Evolutionary conservation across 495 filamentous ascomycete genomes (phyloP).

Genomic region (Neurospora pannonica): DNA sequence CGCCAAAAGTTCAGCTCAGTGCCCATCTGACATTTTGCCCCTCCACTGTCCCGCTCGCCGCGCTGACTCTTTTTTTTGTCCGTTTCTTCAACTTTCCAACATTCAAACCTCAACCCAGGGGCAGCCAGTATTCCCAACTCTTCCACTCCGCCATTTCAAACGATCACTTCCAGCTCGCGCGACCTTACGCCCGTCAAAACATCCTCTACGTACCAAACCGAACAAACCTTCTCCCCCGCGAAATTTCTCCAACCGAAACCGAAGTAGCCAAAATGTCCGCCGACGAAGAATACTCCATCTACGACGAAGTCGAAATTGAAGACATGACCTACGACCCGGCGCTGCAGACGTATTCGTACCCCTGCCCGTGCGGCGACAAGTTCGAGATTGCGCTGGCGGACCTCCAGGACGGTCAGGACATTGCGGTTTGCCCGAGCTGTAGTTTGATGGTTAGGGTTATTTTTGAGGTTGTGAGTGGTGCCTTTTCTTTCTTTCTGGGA

Average conservation of each 20-base stretch:
- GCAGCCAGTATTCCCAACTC: not conserved
- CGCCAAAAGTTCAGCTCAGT: not conserved
- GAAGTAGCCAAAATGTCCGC: conserved; percentile 44
- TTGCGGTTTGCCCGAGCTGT: conserved; percentile 93
- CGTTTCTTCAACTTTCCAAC: not conserved
- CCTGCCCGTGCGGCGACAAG: conserved; percentile 93
- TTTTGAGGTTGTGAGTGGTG: conserved; percentile 64
- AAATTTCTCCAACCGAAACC: not conserved
- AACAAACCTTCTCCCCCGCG: not conserved
- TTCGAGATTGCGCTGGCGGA: conserved; percentile 88
- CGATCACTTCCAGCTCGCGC: not conserved
- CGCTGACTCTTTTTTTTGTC: not conserved
- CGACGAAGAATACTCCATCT: conserved; percentile 59
- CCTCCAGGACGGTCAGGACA: conserved; percentile 78
- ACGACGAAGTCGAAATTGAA: conserved; percentile 99
- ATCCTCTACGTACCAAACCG: not conserved
- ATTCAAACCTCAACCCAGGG: not conserved
- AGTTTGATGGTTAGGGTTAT: conserved; percentile 94
- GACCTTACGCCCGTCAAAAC: not conserved
- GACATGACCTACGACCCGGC: conserved; percentile 89
- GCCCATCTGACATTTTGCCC: not conserved
- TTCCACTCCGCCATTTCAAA: not conserved
- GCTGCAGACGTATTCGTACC: conserved; percentile 84
- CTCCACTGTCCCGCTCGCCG: not conserved
- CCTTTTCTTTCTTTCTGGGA: not conserved